phyloP scores from a whole-genome alignment of 2,329 filamentous ascomycete species.

The Hortaea werneckii region DNA sequence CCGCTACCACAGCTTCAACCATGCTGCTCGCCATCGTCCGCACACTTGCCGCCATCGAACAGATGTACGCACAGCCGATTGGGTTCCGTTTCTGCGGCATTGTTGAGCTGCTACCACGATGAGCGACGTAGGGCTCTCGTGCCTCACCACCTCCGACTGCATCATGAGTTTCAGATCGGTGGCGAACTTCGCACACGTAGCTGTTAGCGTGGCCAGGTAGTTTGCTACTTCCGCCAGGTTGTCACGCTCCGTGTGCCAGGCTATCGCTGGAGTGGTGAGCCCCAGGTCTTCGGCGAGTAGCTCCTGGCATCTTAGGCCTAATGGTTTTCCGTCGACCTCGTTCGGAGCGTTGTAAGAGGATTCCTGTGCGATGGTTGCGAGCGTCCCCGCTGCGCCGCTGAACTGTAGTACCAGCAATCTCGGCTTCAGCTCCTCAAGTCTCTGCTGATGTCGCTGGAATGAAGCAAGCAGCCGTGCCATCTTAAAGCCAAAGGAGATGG shows the following conservation, averaged over 20 bases:
- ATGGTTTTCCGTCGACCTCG: constrained; percentile 1
- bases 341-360: constrained; percentile 1
- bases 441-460: constrained; percentile 19
- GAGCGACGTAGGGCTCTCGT: constrained; percentile 37
- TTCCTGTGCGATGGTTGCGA: constrained; percentile 11
- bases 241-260: constrained; percentile 26
- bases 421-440: constrained; percentile 16
- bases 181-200: constrained; percentile 21
- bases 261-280: constrained; percentile 17
- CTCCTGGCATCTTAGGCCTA: constrained; percentile 13
- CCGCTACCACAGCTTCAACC: constrained; percentile 22
- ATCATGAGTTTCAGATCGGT: constrained; percentile 23
- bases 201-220: constrained; percentile 19
- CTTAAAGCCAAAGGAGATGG: constrained; percentile 25
- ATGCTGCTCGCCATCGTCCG: constrained; percentile 16
- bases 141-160: constrained; percentile 23
- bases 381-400: constrained; percentile 23
- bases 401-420: constrained; percentile 23
- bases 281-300: constrained; percentile 15
- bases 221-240: constrained; percentile 18
- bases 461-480: constrained; percentile 21
- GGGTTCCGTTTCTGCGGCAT: constrained; percentile 42
- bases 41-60: constrained; percentile 18
- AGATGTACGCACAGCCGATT: constrained; percentile 20
- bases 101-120: constrained; percentile 45